These are phyloP conservation scores for Kondoa malvinella DNA, from an alignment of 768 basidiomycete species.

Conservation along the genomic window DNA sequence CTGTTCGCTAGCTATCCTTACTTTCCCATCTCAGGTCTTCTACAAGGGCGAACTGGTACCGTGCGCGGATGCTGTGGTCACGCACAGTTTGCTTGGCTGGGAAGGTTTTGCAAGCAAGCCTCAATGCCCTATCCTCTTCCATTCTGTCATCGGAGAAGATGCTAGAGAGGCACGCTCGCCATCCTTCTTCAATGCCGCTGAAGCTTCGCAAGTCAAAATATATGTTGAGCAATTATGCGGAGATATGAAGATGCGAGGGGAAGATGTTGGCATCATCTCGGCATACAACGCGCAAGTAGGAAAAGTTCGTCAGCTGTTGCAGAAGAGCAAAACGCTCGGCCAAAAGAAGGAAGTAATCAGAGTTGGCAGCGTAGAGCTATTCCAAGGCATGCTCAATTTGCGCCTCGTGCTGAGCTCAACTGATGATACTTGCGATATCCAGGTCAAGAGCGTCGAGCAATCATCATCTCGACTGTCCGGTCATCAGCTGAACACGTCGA, in stretches of 20 bases:
- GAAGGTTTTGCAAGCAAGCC: not conserved
- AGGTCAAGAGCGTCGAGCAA: conserved; percentile 18
- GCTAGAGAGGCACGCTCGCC: conserved; percentile 9
- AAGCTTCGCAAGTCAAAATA: conserved; percentile 9
- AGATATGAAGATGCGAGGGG: not conserved
- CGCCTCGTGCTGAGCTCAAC: not conserved
- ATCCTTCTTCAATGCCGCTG: conserved; percentile 17
- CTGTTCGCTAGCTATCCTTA: no score
- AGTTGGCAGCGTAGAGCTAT: not conserved
- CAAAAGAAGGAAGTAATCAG: not conserved
- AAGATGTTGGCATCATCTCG: not conserved
- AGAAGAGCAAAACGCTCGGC: conserved; percentile 4
- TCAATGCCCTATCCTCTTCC: conserved; percentile 6
- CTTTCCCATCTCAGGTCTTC: not conserved
- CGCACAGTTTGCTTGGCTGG: not conserved
- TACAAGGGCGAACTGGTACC: not conserved
- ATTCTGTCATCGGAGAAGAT: conserved; percentile 10
- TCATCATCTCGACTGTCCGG: conserved; percentile 21
- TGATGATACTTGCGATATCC: not conserved
- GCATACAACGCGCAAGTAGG: conserved; percentile 3
- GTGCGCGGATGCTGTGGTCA: not conserved
- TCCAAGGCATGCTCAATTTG: not conserved
- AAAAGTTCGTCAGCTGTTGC: not conserved
- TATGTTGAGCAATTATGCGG: conserved; percentile 10
- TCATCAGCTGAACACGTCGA: conserved; percentile 11